Evolutionary conservation across 208 protist genomes (phyloP), one percentile per base, ranked within the genome.

Genomic region (Wallacemonas sp.): DNA sequence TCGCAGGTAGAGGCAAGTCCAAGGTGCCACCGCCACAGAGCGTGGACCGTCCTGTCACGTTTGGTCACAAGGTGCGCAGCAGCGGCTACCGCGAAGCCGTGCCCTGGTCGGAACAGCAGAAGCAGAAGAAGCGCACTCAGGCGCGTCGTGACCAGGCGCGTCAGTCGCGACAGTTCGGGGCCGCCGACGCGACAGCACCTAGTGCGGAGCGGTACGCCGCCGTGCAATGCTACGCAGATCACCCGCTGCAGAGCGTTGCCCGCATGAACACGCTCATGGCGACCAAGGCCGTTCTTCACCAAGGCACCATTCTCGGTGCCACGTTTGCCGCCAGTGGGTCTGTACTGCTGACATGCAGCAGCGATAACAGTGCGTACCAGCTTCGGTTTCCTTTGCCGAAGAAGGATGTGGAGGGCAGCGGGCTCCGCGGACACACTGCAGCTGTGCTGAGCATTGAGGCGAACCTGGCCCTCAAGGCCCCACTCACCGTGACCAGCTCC

Each of bases 21-120:
- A 58, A 34, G 14, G n/a, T 14, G 6, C 9, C 9, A 6, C 36
- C 6, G 36, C 6, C 6, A 17, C 12, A 3, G 19, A 22, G 15
- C 11, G 39, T 12, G 6, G 39, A 42, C 39, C 30, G 33, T 2
- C 49, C 51, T 19, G 33, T 36, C 14, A 55, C 45, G 41, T 26
- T 39, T 14, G 54, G 36, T 17, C 34, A 47, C 24, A 15, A 24
- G 14, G 69, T 78, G 17, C 83, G 72, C 31, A 84, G 80, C 63
- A 91, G 84, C 60, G 78, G 82, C 19, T 90, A 94, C 73, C 39
- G 30, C 21, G 67, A 77, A n/a, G 82, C 75, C 12, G 51, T 58
- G 14, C 87, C 84, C 44, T 91, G 87, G 87, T 88, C 79, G 11
- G 77, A 90, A 41, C 80, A 85, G 68, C 82, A 81, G 49, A 71